Conservation (phyloP, 805 yeast genomes). For the Metschnikowia cubensis region DNA sequence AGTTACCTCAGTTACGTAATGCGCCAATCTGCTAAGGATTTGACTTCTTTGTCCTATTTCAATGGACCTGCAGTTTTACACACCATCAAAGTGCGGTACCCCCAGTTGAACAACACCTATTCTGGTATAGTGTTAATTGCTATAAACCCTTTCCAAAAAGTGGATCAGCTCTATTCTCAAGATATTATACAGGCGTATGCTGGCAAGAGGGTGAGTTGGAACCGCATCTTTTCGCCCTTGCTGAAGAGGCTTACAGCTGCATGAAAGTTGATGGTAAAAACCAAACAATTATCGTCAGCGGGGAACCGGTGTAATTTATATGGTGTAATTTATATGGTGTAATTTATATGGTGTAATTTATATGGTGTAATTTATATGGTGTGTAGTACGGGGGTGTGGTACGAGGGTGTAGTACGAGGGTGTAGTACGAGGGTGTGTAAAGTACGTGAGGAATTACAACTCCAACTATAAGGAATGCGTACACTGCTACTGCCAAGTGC, state of each 20-base stretch:
- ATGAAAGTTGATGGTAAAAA: slow-evolving; percentile 83
- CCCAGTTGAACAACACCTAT: slow-evolving; percentile 88
- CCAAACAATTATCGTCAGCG: slow-evolving; percentile 94
- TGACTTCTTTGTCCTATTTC: slow-evolving; percentile 84
- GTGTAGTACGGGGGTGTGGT: too few species aligned
- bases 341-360: too few species aligned
- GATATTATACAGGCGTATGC: slow-evolving; percentile 94
- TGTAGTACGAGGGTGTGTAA: too few species aligned
- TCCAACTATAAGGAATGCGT: too few species aligned
- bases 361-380: too few species aligned
- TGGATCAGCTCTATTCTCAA: slow-evolving; percentile 85
- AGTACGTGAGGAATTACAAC: too few species aligned
- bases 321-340: too few species aligned
- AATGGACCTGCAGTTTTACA: slow-evolving; percentile 96
- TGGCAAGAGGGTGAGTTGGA: slow-evolving; percentile 92
- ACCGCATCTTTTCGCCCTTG: slow-evolving; percentile 95
- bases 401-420: too few species aligned
- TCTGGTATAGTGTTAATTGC: slow-evolving; percentile 97
- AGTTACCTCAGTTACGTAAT: slow-evolving; percentile 78
- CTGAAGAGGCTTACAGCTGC: slow-evolving; percentile 94
- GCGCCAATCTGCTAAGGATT: slow-evolving; percentile 90
- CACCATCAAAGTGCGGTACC: slow-evolving; percentile 84
- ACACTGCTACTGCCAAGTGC: too few species aligned
- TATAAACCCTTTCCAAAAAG: slow-evolving; percentile 89
- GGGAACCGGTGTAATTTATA: slow-evolving; percentile 99